Conservation (phyloP, 2,329 filamentous ascomycete genomes). For the Claviceps sp. region DNA sequence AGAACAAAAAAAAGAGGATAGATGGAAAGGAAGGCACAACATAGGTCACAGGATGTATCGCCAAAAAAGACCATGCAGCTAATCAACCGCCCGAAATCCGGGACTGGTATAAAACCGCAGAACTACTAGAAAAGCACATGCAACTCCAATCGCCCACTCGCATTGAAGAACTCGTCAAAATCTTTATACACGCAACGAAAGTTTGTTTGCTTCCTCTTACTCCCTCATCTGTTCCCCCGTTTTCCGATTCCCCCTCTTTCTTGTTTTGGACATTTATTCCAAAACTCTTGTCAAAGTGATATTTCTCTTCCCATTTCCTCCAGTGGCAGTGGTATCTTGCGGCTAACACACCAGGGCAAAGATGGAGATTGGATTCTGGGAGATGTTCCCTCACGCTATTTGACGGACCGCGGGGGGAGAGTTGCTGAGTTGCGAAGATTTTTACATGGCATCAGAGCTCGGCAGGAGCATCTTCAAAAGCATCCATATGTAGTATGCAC, state of each 20-base stretch:
- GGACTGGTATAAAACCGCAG: slow-evolving; percentile 23
- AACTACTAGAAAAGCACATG: slow-evolving; percentile 63
- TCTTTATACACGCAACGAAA: slow-evolving; percentile 81
- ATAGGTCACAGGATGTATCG: background rate
- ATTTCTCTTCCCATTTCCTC: background rate
- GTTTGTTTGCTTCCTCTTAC: slow-evolving; percentile 28
- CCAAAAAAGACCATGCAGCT: background rate
- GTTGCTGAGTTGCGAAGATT: too few relatives aligned
- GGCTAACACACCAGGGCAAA: slow-evolving; percentile 10
- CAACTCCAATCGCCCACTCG: slow-evolving; percentile 58
- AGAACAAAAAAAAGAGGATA: background rate
- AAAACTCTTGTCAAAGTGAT: too few relatives aligned
- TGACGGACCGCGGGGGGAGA: too few relatives aligned
- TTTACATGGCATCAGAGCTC: too few relatives aligned
- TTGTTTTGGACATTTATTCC: too few relatives aligned
- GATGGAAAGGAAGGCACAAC: background rate
- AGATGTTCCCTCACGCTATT: slow-evolving; percentile 33
- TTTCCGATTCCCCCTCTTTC: too few relatives aligned
- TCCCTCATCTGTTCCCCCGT: background rate
- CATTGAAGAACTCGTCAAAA: slow-evolving; percentile 68
- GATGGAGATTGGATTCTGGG: slow-evolving; percentile 44
- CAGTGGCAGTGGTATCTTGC: background rate
- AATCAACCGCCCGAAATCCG: background rate
- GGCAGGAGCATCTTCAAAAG: too few relatives aligned
- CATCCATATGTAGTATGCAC: too few relatives aligned